Evolutionary conservation across 495 filamentous ascomycete species (phyloP), one percentile per base, ranked within the genome.

Genomic region (Terfezia claveryi): DNA sequence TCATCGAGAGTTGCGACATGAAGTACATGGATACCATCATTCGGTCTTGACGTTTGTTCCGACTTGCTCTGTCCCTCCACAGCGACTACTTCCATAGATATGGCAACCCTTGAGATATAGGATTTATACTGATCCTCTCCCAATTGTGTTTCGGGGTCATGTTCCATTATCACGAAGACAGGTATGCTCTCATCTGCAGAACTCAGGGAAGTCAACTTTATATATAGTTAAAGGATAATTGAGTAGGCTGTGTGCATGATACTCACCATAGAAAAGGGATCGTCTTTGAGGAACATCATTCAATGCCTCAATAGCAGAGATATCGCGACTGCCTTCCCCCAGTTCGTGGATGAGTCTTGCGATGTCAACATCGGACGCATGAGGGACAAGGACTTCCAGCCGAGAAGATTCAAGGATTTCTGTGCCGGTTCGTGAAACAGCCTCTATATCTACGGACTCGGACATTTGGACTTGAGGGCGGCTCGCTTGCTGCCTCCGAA

Each of bases 331-430:
- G 62, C 65, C 53, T 61, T 62, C 54, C 73, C 71, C 54, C 69
- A 68, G 59, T 14, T 74, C 59, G 38, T 58, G 68, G 7, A 86
- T 66, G 27, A 72, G 70, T 32, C 77, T 72, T 57, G 83, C 76
- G 41, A 87, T 71, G 61, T 80, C 70, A 57, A 87, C 72, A 41
- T 76, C 62, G 44, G 83, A 79, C 37, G 76, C 74, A 56, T 81
- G 71, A 23, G 88, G 88, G 36, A 93, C 75, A 54, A 94, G 72
- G 38, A 87, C 85, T 55, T 81, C 80, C 27, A 95, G 71, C 49
- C 81, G 75, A 14, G 85, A 81, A 68, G 77, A 71, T 56, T 86
- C 76, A 55, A 82, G 71, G 62, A 89, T 80, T 57, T 83, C 76
- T n/a, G 56, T 61, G 36, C 23, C 2, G 27, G 11, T 51, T 23